A percentile compares a stretch with the other conserved stretches of the same genome.
phyloP scores from a whole-genome alignment of 2,329 filamentous ascomycete species.

The Furcasterigmium furcatum region DNA sequence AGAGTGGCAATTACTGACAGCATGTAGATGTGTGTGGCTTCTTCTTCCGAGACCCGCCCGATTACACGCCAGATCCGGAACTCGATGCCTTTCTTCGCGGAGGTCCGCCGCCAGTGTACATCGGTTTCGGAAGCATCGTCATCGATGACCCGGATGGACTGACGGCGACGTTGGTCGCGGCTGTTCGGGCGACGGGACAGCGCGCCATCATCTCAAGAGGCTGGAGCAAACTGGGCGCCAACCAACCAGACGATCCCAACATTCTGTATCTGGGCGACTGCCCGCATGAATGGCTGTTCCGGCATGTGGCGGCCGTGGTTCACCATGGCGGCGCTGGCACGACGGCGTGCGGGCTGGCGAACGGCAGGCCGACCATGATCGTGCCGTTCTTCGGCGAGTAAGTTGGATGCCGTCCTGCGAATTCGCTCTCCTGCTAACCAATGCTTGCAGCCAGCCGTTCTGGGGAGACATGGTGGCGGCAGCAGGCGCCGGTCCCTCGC shows the following conservation, averaged over 20 bases:
- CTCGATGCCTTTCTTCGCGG: slow-evolving; percentile 52
- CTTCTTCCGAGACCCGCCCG: slow-evolving; percentile 15
- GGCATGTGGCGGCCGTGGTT: slow-evolving; percentile 48
- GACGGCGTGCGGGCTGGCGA: slow-evolving; percentile 47
- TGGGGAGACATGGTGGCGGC: slow-evolving; percentile 37
- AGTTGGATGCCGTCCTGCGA: background rate
- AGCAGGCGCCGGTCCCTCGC: slow-evolving; percentile 36
- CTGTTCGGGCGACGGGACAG: slow-evolving; percentile 5
- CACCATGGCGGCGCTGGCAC: slow-evolving; percentile 58
- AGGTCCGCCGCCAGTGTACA: slow-evolving; percentile 34
- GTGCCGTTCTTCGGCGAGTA: slow-evolving; percentile 45
- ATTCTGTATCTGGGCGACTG: slow-evolving; percentile 50
- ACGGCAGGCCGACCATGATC: slow-evolving; percentile 48
- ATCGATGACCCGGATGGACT: slow-evolving; percentile 11
- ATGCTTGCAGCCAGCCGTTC: slow-evolving; percentile 30
- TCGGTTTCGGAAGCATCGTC: slow-evolving; percentile 12
- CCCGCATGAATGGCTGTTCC: slow-evolving; percentile 55
- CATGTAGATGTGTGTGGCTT: slow-evolving; percentile 16
- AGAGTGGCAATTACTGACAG: background rate
- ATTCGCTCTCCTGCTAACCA: background rate
- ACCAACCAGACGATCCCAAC: slow-evolving; percentile 5
- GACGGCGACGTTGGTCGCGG: slow-evolving; percentile 8
- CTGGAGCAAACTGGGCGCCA: slow-evolving; percentile 11
- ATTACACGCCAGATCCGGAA: slow-evolving; percentile 44
- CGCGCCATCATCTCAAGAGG: slow-evolving; percentile 11